These are phyloP conservation scores for Naganishia vaughanmartiniae DNA, from an alignment of 768 basidiomycete genomes.

Conservation along the genomic window DNA sequence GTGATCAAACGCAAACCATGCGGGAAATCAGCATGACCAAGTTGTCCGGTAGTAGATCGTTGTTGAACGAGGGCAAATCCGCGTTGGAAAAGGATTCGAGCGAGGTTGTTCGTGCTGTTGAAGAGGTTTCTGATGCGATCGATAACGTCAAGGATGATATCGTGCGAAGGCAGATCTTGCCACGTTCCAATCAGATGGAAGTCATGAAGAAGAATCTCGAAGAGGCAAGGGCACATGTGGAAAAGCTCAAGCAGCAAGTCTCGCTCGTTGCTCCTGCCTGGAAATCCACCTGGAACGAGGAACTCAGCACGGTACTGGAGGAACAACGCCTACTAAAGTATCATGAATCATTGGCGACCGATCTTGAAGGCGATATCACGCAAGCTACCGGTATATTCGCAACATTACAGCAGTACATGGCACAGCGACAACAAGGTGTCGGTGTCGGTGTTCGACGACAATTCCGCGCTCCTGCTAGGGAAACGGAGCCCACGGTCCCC, in stretches of 20 bases:
- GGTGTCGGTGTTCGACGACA: conserved; percentile 60
- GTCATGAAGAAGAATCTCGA: conserved; percentile 70
- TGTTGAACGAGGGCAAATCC: conserved; percentile 86
- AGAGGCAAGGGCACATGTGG: conserved; percentile 65
- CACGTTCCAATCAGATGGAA: conserved; percentile 70
- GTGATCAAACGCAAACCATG: conserved; percentile 80
- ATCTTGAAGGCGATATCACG: conserved; percentile 87
- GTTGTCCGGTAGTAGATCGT: conserved; percentile 79
- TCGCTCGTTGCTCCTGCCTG: conserved; percentile 89
- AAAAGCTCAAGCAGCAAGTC: conserved; percentile 77
- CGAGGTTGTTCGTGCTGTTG: conserved; percentile 83
- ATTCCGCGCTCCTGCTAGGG: conserved; percentile 65
- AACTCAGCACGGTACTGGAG: conserved; percentile 92
- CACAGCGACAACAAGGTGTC: conserved; percentile 57
- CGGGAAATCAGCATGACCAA: conserved; percentile 77
- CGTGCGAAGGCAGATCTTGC: conserved; percentile 78
- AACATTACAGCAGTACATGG: conserved; percentile 78
- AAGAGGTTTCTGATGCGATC: conserved; percentile 86
- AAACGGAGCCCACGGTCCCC: conserved; percentile 67
- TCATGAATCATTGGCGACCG: conserved; percentile 84
- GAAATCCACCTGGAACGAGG: conserved; percentile 98
- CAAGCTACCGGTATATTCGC: conserved; percentile 81
- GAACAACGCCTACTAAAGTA: conserved; percentile 92
- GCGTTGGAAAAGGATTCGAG: conserved; percentile 87
- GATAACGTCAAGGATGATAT: conserved; percentile 89